These are phyloP conservation scores for Scheffersomyces parashehatae DNA, from an alignment of 1,139 yeast species.

Conservation along the genomic window DNA sequence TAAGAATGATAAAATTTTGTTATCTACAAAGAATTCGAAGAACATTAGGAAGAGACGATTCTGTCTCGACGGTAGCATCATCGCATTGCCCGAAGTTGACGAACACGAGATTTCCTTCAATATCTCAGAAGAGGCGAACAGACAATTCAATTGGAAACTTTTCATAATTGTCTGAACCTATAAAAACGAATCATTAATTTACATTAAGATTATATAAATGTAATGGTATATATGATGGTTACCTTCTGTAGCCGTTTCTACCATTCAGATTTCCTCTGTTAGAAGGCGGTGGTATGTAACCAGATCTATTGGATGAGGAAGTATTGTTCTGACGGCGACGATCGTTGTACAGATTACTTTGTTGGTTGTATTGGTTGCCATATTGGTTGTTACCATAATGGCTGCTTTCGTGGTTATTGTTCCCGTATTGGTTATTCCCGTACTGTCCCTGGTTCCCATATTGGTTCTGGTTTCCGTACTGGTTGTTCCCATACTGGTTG, in stretches of 20 bases:
- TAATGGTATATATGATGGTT: background rate
- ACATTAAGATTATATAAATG: no score
- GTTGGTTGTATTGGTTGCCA: conserved; percentile 5
- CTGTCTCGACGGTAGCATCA: conserved; percentile 56
- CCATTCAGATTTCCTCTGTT: background rate
- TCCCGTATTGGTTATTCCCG: conserved; percentile 4
- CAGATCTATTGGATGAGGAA: no score
- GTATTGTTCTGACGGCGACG: background rate
- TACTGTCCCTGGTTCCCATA: conserved; percentile 8
- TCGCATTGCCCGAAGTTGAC: conserved; percentile 29
- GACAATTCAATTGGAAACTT: conserved; percentile 25
- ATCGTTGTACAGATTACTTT: conserved; percentile 7
- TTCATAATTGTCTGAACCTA: conserved; percentile 7
- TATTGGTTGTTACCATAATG: conserved; percentile 9
- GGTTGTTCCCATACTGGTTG: conserved; percentile 8
- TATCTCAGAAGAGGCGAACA: conserved; percentile 17
- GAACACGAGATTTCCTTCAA: conserved; percentile 17
- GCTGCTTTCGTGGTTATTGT: conserved; percentile 3
- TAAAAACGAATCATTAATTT: no score
- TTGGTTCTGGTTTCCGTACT: conserved; percentile 4
- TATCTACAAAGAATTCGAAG: conserved; percentile 23
- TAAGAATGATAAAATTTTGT: conserved; percentile 21
- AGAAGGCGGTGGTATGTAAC: no score
- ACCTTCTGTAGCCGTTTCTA: background rate
- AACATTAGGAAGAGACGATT: conserved; percentile 34